These are phyloP conservation scores for Zangia roseola DNA, from an alignment of 768 basidiomycete species.

Conservation along the genomic window DNA sequence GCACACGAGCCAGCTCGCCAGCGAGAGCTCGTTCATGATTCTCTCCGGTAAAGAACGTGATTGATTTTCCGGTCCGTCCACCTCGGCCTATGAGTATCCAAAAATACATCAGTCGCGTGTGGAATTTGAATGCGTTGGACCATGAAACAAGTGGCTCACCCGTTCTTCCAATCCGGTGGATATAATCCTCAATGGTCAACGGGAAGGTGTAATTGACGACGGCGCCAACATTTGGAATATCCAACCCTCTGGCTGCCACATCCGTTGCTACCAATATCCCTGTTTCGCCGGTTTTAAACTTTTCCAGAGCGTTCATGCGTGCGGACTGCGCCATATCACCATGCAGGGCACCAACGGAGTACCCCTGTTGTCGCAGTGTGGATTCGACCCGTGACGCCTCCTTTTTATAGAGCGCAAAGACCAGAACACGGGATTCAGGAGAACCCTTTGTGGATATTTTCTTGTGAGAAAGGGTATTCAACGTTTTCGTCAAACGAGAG, in stretches of 20 bases:
- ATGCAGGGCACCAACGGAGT: constrained; percentile 79
- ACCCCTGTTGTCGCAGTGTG: constrained; percentile 71
- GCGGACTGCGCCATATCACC: constrained; percentile 88
- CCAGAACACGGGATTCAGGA: constrained; percentile 68
- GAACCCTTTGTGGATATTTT: constrained; percentile 52
- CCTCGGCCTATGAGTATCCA: constrained; percentile 64
- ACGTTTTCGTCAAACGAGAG: constrained; percentile 55
- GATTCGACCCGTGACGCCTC: constrained; percentile 90
- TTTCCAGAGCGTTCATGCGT: constrained; percentile 81
- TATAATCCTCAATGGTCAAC: constrained; percentile 90
- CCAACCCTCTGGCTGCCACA: constrained; percentile 94
- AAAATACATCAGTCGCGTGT: constrained; percentile 1
- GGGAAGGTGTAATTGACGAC: constrained; percentile 99
- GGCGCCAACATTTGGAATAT: constrained; percentile 92
- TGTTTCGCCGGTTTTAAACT: constrained; percentile 80
- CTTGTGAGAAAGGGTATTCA: constrained; percentile 57
- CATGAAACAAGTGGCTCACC: constrained; percentile 41
- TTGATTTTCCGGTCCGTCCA: constrained; percentile 84
- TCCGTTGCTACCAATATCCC: constrained; percentile 93
- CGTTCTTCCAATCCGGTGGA: constrained; percentile 88
- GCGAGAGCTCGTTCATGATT: constrained; percentile 82
- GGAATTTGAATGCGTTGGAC: background rate
- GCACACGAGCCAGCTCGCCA: constrained; percentile 89
- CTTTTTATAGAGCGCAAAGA: constrained; percentile 98
- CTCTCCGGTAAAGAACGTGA: constrained; percentile 97